Base-by-base conservation (phyloP, 352 stramenopile species). In the Plasmopara viticola region DNA sequence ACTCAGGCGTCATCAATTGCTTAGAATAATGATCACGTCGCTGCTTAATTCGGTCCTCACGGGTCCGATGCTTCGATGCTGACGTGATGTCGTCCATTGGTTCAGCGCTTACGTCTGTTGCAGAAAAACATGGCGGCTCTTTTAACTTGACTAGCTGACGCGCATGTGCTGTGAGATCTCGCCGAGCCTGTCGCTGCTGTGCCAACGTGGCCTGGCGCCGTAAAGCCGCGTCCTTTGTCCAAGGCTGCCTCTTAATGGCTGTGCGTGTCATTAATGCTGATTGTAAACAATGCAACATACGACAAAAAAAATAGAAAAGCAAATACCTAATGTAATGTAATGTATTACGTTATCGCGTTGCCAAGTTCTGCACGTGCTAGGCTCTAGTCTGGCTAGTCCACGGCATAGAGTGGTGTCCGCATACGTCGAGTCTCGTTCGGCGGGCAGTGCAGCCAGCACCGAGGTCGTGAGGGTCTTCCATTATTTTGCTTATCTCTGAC, bases 1-100 rank as follows among this genome's bases (percentile, higher is more conserved):
- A 97, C 60, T 97, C 89, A 25, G 87, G 87, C 38, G 84, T 78
- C 66, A 85, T 87, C 18, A 97, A 54, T 57, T 96, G 87, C 49
- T 72, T 73, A 18, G 69, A 75, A 63, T 87, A 97, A 53, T 87
- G 73, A 42, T 84, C 74, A 38, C 78, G 63, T 8, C 80, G 72
- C 44, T 69, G 66, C 56, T 90, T 90, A 6, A 90, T 58, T 44
- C 82, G 77, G 53, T 93, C 78, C 64, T 93, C 82, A 33, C 83
- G 72, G 17, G 73, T 91, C 37, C 69, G 71, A 43, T 52, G 78
- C 66, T 92, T 90, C 28, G 50, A 51, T 7, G 30, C 17, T 18
- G 40, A 46, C 12, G 33, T 49, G 44, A 52, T 54, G 34, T 56
- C 54, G 43, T 75, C 66, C 63, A 75, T 72, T 9, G 51, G 44